Evolutionary conservation across 192 early-diverging fungal genomes (phyloP).

Genomic region (Mortierella claussenii): DNA sequence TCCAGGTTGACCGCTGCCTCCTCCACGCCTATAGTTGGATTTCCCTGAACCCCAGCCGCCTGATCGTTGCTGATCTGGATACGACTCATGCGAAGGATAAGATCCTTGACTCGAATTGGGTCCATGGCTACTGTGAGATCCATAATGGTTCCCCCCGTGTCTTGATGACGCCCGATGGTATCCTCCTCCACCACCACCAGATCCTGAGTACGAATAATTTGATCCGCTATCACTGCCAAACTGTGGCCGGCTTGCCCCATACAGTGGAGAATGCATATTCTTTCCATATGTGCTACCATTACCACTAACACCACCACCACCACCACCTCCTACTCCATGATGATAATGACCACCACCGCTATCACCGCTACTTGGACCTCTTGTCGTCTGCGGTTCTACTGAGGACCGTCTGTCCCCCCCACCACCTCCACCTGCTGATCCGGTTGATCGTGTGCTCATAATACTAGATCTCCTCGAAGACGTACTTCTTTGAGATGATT

Average conservation of each 20-base stretch:
- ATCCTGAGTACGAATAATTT: neutral
- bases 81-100: slow-evolving; percentile 9
- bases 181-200: too few species aligned
- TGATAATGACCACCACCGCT: too few species aligned
- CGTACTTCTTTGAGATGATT: slow-evolving; percentile 13
- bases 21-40: slow-evolving; percentile 19
- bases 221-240: slow-evolving; percentile 15
- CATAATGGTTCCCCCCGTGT: neutral
- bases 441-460: slow-evolving; percentile 29
- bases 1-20: neutral
- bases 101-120: slow-evolving; percentile 8
- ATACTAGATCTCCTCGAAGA: slow-evolving; percentile 42
- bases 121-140: slow-evolving; percentile 11
- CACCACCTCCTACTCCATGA: too few species aligned
- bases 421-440: slow-evolving; percentile 22
- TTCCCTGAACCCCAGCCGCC: slow-evolving; percentile 34
- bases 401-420: slow-evolving; percentile 23
- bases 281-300: neutral
- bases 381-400: too few species aligned
- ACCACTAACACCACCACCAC: too few species aligned
- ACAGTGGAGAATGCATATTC: neutral
- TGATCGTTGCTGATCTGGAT: slow-evolving; percentile 12
- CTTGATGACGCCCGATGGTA: slow-evolving; percentile 7
- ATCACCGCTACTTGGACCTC: too few species aligned
- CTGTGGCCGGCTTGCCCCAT: slow-evolving; percentile 11